Base-by-base conservation (phyloP, 805 yeast species). In the Saccharomycopsis fibuligera region DNA sequence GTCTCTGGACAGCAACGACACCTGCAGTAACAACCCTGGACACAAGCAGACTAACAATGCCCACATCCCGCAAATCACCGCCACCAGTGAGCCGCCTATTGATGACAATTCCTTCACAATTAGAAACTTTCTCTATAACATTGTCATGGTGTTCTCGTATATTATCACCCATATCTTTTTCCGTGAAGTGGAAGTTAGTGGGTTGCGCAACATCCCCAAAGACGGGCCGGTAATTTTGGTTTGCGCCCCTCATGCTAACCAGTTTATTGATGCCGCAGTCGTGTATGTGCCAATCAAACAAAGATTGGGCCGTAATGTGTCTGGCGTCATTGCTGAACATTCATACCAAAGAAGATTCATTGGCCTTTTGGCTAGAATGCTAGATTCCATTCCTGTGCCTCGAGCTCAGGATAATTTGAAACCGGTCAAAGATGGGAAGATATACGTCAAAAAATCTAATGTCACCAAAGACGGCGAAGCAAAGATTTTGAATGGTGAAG, bases 181-280 rank as follows among this genome's bases (percentile, higher is more conserved):
- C 65, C 67, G 91, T 50, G 91, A 85, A 59, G 81, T 84, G 40
- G 69, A 85, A 47, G 78, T 86, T 1, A 69, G 89, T 45, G 91
- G 91, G 10, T 83, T 83, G 0, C 80, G 75, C 59, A 70, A 80
- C 42, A 45, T 52, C n/a, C 83, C 84, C 0, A 70, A 74, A 27
- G 64, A 74, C 8, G 97, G 96, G 0, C 91, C 98, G 0, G 82
- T 89, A 6, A 83, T 91, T 47, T 83, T 93, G 54, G 98, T 93
- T 31, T 95, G 93, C 9, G 99, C 96, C 2, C 98, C 98, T 1
- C 99, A 91, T 68, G 95, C 96, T n/a, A 87, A 87, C 61, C 96
- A 87, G 59, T 86, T 85, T 54, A 79, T 85, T 31, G 83, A 77
- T 57, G 69, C 68, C 4, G 46, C 51, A 14, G 47, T 52, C 12